These are phyloP conservation scores for Auriscalpium orientale DNA, from an alignment of 768 basidiomycete genomes.

Conservation along the genomic window DNA sequence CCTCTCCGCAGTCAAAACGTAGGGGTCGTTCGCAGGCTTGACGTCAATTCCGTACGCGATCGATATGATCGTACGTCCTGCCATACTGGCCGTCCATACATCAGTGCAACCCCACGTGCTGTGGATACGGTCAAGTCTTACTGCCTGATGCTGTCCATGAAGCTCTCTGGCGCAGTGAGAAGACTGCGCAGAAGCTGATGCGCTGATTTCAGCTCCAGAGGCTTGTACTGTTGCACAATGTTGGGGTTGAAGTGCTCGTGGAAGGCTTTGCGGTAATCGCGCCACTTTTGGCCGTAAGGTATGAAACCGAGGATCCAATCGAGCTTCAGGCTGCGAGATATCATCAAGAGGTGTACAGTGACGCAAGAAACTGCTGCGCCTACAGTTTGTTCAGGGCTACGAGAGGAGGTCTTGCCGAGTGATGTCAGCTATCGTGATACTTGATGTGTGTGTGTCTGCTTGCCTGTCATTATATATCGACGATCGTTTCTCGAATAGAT, in stretches of 20 bases:
- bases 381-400: background rate
- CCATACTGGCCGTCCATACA: constrained; percentile 24
- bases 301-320: constrained; percentile 33
- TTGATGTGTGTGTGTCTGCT: background rate
- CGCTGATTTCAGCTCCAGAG: constrained; percentile 10
- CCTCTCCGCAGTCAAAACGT: constrained; percentile 32
- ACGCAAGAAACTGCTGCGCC: background rate
- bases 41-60: constrained; percentile 42
- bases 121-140: constrained; percentile 16
- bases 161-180: constrained; percentile 30
- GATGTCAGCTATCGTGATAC: background rate
- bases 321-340: constrained; percentile 3
- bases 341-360: background rate
- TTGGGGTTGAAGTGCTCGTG: constrained; percentile 33
- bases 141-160: constrained; percentile 30
- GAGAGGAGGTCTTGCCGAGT: background rate
- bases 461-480: constrained; percentile 4
- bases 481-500: constrained; percentile 4
- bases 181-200: constrained; percentile 25
- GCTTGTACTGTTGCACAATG: constrained; percentile 17
- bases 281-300: constrained; percentile 36
- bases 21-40: constrained; percentile 33
- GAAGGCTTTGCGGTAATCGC: constrained; percentile 33
- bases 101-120: background rate
- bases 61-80: constrained; percentile 33